Base-by-base conservation (phyloP, 495 filamentous ascomycete genomes). In the Penicillium cinerascens region DNA sequence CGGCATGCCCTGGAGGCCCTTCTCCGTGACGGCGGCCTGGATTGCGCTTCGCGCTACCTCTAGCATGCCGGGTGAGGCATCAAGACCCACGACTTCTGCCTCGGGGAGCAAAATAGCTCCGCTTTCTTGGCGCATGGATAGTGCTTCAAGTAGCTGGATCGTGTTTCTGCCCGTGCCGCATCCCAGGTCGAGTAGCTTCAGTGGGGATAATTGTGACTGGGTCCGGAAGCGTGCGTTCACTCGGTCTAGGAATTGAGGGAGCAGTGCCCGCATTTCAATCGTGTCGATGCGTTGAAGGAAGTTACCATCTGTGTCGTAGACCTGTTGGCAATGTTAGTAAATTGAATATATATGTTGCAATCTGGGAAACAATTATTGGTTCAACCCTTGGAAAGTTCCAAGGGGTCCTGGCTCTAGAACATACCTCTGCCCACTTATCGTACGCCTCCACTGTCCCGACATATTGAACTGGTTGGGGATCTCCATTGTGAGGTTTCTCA, bases 121-220 rank as follows among this genome's bases (percentile, higher is more conserved):
- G 16, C n/a, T 16, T 6, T 44, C 1, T 50, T 26, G 25, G 20
- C 1, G 50, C 38, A 23, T 68, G 56, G 13, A 62, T 10, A 43
- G 52, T 27, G 35, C 48, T 4, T 56, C 35, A 11, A 82, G 64
- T 16, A 89, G 70, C 18, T 81, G 82, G 5, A 77, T 50, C 5
- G 85, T 89, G 53, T 87, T 89, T 22, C 87, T 75, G 17, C 85
- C 86, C 0, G 86, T 91, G 6, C 86, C 86, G 55, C 84, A 88
- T 15, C 87, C 87, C 6, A 89, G 68, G 42, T 65, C 59, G 18
- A 65, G 48, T 15, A 65, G 37, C 10, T 53, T 87, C 78, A 43
- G 81, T 63, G 8, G 85, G 47, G 42, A 63, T 74, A 63, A 25
- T 22, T 23, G 39, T 6, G 47, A 23, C 25, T 57, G 60, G 11